Conservation (phyloP, 495 filamentous ascomycete genomes). For the Talaromyces stipitatus region DNA sequence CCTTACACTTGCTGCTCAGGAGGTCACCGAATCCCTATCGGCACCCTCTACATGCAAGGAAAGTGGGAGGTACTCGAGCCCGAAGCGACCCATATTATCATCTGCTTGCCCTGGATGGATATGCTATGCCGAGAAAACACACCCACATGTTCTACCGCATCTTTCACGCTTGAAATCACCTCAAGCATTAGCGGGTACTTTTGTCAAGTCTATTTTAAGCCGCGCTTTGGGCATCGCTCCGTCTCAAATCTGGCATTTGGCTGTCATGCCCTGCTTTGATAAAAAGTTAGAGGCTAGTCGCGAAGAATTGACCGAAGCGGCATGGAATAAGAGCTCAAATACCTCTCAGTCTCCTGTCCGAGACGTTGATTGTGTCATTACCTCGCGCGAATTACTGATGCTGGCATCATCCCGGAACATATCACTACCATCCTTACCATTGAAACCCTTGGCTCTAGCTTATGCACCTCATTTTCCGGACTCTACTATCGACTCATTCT, state of each 20-base stretch:
- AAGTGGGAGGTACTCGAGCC: slow-evolving; percentile 17
- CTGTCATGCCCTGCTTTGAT: slow-evolving; percentile 97
- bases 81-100: slow-evolving; percentile 70
- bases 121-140: slow-evolving; percentile 96
- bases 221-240: slow-evolving; percentile 61
- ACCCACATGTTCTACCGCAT: slow-evolving; percentile 86
- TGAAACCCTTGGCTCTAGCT: slow-evolving; percentile 34
- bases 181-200: slow-evolving; percentile 82
- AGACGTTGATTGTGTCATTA: slow-evolving; percentile 97
- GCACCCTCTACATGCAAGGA: slow-evolving; percentile 11
- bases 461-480: slow-evolving; percentile 57
- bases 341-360: slow-evolving; percentile 49
- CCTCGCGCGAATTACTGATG: slow-evolving; percentile 83
- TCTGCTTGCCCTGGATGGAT: slow-evolving; percentile 97
- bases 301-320: slow-evolving; percentile 76
- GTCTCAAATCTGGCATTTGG: slow-evolving; percentile 84
- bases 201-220: slow-evolving; percentile 77
- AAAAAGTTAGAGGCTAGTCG: slow-evolving; percentile 97
- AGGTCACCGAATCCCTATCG: slow-evolving; percentile 46
- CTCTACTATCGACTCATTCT: slow-evolving; percentile 54
- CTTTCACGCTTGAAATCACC: slow-evolving; percentile 88
- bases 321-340: slow-evolving; percentile 45
- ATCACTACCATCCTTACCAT: slow-evolving; percentile 61
- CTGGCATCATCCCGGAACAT: slow-evolving; percentile 72
- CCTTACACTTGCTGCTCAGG: slow-evolving; percentile 73